Base-by-base conservation (phyloP, 495 filamentous ascomycete species). In the Neurospora sp. region DNA sequence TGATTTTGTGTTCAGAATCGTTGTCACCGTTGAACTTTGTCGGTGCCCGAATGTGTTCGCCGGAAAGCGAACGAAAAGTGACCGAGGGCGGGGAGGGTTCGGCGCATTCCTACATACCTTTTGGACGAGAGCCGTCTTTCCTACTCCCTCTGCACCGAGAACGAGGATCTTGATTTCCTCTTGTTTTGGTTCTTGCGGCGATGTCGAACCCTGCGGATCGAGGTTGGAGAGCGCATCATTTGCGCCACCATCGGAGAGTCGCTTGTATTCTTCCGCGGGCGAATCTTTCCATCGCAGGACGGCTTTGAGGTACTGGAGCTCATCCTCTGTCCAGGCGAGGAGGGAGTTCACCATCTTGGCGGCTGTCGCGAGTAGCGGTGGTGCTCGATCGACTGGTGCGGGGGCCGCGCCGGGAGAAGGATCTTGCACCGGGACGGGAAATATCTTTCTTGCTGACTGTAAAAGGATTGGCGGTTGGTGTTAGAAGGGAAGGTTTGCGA, bases 81-180 rank as follows among this genome's bases (percentile, higher is more conserved):
- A 72, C 7, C 16, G 20, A 62, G 31, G 38, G n/a, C 46, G 39
- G 72, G 7, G 46, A 46, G 20, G 12, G 23, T 3, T 18, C 14
- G 14, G 14, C 54, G 54, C 54, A 66, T 66, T 66, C 14, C 14
- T 66, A 5, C 66, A 71, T 80, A 85, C 84, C 72, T 78, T 78
- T 0, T 82, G 83, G 5, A 86, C 73, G 14, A 86, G 77, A 14
- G 82, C 78, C 3, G 84, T 84, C 76, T 86, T 86, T 16, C 84
- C 84, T 62, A 77, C 78, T 1, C 81, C 82, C 12, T 83, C 80
- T 0, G 77, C 80, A 35, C 84, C 84, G 23, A 85, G 74, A 37
- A 85, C 78, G 18, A 86, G 76, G 35, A 85, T 73, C 70, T 80
- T 79, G 74, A 86, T 82, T 66, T 85, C 80, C 39, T 78, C 75